These are phyloP conservation scores for Epichloe bromicola DNA, from an alignment of 2,329 filamentous ascomycete genomes.

Conservation along the genomic window DNA sequence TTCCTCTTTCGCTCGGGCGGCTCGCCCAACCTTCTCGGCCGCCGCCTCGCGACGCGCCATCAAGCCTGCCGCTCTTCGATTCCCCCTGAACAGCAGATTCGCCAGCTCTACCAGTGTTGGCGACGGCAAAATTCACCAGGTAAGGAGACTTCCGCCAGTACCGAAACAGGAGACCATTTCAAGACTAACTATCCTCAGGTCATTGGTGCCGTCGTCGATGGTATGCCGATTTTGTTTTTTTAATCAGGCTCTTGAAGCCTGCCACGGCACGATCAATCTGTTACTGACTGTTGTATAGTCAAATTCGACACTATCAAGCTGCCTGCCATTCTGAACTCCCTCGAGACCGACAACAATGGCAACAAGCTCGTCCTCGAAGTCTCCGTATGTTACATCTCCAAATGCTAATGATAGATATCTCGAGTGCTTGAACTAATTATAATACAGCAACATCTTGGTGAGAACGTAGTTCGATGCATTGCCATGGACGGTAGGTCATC, in stretches of 20 bases:
- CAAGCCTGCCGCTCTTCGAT: constrained; percentile 42
- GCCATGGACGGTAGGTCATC: constrained; percentile 87
- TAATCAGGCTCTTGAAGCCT: neutral
- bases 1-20: constrained; percentile 50
- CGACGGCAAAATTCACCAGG: constrained; percentile 58
- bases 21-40: constrained; percentile 47
- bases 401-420: neutral
- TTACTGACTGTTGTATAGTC: constrained; percentile 43
- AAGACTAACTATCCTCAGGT: constrained; percentile 50
- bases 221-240: constrained; percentile 41
- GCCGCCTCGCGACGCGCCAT: constrained; percentile 43
- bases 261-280: neutral
- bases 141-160: constrained; percentile 22
- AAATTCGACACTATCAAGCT: constrained; percentile 95
- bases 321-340: constrained; percentile 92
- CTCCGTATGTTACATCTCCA: constrained; percentile 48
- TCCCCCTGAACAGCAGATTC: constrained; percentile 42
- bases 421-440: constrained; percentile 23
- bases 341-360: constrained; percentile 81
- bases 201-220: constrained; percentile 98
- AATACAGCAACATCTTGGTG: constrained; percentile 90
- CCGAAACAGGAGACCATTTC: constrained; percentile 1
- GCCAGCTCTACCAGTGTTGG: constrained; percentile 45
- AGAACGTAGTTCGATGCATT: constrained; percentile 99
- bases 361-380: constrained; percentile 95